A percentile compares a stretch with the other conserved stretches of the same genome.
These are phyloP conservation scores for Pueraria montana DNA, from an alignment of 306 rosid genomes.

Conservation along the genomic window DNA sequence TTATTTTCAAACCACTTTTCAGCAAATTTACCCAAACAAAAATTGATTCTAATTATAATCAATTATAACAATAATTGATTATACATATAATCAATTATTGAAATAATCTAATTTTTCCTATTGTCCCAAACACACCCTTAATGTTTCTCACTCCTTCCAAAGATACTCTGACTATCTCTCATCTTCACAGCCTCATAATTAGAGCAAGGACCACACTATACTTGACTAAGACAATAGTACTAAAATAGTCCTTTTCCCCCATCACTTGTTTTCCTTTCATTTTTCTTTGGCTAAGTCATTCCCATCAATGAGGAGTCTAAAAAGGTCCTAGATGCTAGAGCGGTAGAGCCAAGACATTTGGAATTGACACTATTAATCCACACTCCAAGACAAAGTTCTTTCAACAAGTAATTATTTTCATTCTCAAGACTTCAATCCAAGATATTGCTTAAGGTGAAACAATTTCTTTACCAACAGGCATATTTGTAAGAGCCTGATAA, in stretches of 20 bases:
- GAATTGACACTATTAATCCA: neutral
- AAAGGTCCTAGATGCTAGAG: neutral
- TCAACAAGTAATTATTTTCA: neutral
- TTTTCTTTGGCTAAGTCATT: constrained; percentile 28
- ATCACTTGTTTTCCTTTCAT: neutral
- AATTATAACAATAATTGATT: too few relatives aligned
- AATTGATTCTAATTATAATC: too few relatives aligned
- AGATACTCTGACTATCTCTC: constrained; percentile 10
- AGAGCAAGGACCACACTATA: constrained; percentile 34
- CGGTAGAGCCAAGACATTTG: neutral
- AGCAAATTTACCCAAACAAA: too few relatives aligned
- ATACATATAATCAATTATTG: too few relatives aligned
- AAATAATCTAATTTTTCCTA: too few relatives aligned
- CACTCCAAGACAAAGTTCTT: neutral
- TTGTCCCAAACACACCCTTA: too few relatives aligned
- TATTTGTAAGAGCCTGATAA: neutral
- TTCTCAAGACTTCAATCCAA: neutral
- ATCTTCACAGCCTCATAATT: constrained; percentile 34
- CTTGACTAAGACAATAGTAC: constrained; percentile 11
- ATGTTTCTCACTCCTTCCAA: neutral
- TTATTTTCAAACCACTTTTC: too few relatives aligned
- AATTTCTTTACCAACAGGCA: neutral
- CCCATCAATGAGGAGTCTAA: neutral
- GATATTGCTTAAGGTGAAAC: neutral
- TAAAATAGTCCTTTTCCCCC: constrained; percentile 15